Conservation (phyloP, 805 yeast genomes). For the Schwanniomyces sp. region DNA sequence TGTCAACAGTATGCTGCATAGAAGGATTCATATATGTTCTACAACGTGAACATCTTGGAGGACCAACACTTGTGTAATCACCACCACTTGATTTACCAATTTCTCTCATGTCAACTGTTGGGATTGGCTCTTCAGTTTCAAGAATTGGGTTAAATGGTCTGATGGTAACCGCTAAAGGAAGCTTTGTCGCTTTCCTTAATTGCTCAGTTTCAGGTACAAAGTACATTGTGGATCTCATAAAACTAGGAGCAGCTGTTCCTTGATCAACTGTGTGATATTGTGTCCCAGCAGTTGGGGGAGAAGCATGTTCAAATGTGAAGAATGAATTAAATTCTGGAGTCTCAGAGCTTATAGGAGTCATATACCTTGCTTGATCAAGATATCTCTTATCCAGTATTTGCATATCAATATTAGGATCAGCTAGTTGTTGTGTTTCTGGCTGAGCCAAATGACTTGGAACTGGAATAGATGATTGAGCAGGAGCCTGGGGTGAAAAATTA, state of each 20-base stretch:
- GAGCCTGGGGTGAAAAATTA: background rate
- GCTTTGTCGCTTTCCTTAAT: slow-evolving; percentile 62
- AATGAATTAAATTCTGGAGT: slow-evolving; percentile 47
- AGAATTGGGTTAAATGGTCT: slow-evolving; percentile 78
- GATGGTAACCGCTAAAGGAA: slow-evolving; percentile 80
- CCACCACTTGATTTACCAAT: slow-evolving; percentile 24
- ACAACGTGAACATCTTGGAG: slow-evolving; percentile 90
- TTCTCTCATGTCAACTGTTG: slow-evolving; percentile 60
- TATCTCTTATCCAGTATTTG: slow-evolving; percentile 17
- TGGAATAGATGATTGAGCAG: background rate
- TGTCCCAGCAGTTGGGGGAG: slow-evolving; percentile 82
- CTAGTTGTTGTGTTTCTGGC: background rate
- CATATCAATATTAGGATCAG: slow-evolving; percentile 6
- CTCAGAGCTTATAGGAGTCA: slow-evolving; percentile 21
- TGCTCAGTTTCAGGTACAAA: slow-evolving; percentile 75
- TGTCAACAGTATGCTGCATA: slow-evolving; percentile 63
- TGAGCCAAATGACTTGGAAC: too few species aligned
- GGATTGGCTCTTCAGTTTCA: slow-evolving; percentile 56
- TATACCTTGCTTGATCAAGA: slow-evolving; percentile 21
- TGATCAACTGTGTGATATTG: slow-evolving; percentile 73
- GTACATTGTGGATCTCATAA: slow-evolving; percentile 77
- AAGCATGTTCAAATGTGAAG: slow-evolving; percentile 70
- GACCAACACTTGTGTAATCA: slow-evolving; percentile 47
- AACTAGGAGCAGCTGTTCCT: slow-evolving; percentile 80
- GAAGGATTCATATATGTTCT: slow-evolving; percentile 87